Base-by-base conservation (phyloP, 441 rosid genomes). In the Jatropha podagrica region DNA sequence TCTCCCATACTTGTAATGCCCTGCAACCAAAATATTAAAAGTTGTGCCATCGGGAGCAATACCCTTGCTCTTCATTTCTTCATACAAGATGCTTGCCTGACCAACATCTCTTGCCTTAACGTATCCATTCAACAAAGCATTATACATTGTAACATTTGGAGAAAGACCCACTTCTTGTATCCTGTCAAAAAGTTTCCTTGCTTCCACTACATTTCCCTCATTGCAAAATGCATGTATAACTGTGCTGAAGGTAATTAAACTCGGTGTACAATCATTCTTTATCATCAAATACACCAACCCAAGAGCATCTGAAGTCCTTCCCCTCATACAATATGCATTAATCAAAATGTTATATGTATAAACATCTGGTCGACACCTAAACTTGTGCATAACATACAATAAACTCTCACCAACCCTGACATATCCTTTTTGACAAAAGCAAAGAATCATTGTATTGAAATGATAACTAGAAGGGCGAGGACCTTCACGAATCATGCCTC, bases 41-140 rank as follows among this genome's bases (percentile, higher is more conserved):
- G 96, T 91, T 73, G 85, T 74, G 69, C 85, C 81, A 81, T 91
- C 91, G 60, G 94, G 92, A 63, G 86, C 69, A 69, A 91, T 52
- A 66, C 88, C 89, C 75, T 76, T 83, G 52, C 55, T 70, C 78
- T 56, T 81, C 96, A 91, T 88, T 80, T 88, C 94, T 68, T 84
- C 82, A 26, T 82, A 91, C 52, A 91, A 76, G 74, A 80, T 58
- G 63, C 78, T 85, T 38, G 91, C 94, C 76, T 85, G 86, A 78
- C 63, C 78, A 74, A 88, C 74, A 72, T 88, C 88, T 82, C 84
- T 83, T 12, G 92, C 87, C 83, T 91, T 91, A 67, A 90, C 86
- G 76, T 88, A 88, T n/a, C 96, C 94, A 76, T 85, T 85, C 77
- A 91, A 83, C 77, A 91, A 77, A 74, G 91, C 72, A 69, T 91